Evolutionary conservation across 345 rosid genomes (phyloP), one percentile per base, ranked within the genome.

Genomic region (Rhodamnia argentea): DNA sequence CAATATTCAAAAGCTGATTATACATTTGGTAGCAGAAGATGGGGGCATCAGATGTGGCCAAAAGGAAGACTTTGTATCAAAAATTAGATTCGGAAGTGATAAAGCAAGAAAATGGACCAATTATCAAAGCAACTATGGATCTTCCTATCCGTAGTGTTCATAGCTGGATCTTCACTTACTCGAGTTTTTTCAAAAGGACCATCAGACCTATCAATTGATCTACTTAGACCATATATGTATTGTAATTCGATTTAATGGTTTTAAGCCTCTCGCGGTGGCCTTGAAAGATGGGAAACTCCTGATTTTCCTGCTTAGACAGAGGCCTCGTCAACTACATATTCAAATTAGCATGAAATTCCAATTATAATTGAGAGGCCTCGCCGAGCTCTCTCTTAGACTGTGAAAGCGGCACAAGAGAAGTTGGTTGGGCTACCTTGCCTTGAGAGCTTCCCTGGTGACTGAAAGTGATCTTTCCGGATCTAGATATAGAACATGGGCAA

Each of bases 121-220:
- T 57, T 57, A 23, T 9, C 12, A 5, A 57, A 57, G 60, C 12
- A 57, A 57, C 2, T 23, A 24, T 24, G n/a, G 23, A 70, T 32
- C 6, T 4, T 62, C 29, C 15, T 29, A 62, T 62, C 42, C 0
- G 37, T 62, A 29, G 15, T 0, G 11, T 14, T 29, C 15, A 62
- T 62, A 32, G 20, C 24, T 12, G 10, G 22, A 70, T 18, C 0
- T 29, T 62, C 42, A 62, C 5, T 29, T 29, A 27, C 42, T 3
- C 22, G 32, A 18, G 42, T 29, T 62, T 29, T 29, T 62, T 29
- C 18, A 62, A 62, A 29, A 29, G 23, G 11, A 29, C 7, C 11
- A 29, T 10, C 75, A 62, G 29, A 29, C 42, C 11, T 62, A 62
- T 62, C 75, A 29, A 15, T 29, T 62, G 22, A 62, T 62, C 32